Evolutionary conservation across 768 basidiomycete species (phyloP).

Genomic region (Lentinula sp.): DNA sequence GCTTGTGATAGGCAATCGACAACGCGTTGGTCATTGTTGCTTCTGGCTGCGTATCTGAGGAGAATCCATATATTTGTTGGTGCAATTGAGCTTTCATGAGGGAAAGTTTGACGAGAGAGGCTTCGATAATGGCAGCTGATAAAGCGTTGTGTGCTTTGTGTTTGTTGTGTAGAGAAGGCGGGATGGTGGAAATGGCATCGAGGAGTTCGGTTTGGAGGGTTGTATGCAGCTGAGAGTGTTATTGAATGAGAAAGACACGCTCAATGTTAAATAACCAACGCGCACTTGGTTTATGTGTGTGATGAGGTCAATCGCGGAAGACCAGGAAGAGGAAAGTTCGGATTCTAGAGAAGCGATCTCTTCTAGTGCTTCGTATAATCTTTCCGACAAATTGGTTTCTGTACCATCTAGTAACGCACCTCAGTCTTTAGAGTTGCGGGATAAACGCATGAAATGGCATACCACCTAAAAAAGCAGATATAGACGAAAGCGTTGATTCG

Average conservation of each 20-base stretch:
- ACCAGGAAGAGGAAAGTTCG: neutral
- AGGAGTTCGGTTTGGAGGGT: slow-evolving; percentile 24
- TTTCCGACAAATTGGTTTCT: neutral
- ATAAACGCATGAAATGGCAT: neutral
- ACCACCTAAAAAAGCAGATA: neutral
- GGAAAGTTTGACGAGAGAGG: slow-evolving; percentile 40
- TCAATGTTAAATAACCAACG: neutral
- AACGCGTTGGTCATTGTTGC: slow-evolving; percentile 28
- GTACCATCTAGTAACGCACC: neutral
- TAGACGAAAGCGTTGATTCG: neutral
- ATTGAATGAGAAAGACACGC: neutral
- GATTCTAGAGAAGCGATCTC: neutral
- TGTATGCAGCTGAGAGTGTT: slow-evolving; percentile 21
- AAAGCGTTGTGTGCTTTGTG: slow-evolving; percentile 32
- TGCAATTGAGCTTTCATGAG: slow-evolving; percentile 35
- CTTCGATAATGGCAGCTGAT: slow-evolving; percentile 38
- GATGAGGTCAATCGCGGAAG: neutral
- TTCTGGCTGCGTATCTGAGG: slow-evolving; percentile 12
- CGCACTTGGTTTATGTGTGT: neutral
- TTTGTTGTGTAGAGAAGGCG: slow-evolving; percentile 18
- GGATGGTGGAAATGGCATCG: slow-evolving; percentile 20
- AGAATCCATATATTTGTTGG: slow-evolving; percentile 31
- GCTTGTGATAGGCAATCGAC: slow-evolving; percentile 19
- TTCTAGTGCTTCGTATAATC: neutral
- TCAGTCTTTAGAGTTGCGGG: too few species aligned